Evolutionary conservation across 73 alveolate species (phyloP).

Genomic region (Loxodes magnus): DNA sequence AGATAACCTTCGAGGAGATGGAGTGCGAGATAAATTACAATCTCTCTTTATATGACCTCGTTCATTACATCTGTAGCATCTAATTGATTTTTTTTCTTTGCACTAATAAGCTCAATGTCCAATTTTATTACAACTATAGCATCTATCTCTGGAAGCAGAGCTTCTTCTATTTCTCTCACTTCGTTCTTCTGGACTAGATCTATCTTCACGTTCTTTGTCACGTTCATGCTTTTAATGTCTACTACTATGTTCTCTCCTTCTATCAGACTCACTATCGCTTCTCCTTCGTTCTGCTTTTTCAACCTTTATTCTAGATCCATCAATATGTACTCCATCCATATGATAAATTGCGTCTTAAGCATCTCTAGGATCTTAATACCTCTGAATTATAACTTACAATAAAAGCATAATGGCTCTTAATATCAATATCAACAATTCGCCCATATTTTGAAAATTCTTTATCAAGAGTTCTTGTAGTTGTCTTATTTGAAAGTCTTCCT

Average conservation of each 20-base stretch:
- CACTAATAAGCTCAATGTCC: constrained; percentile 87
- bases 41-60: constrained; percentile 30
- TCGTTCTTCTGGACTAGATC: too few relatives aligned
- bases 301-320: constrained; percentile 24
- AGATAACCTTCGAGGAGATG: too few relatives aligned
- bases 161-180: too few relatives aligned
- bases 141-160: constrained; percentile 42
- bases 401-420: constrained; percentile 30
- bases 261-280: too few relatives aligned
- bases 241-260: too few relatives aligned
- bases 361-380: constrained; percentile 36
- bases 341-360: constrained; percentile 38
- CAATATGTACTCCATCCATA: constrained; percentile 29
- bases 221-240: too few relatives aligned
- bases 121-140: constrained; percentile 59
- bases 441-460: constrained; percentile 28
- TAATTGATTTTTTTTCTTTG: constrained; percentile 31
- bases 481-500: constrained; percentile 20
- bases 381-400: constrained; percentile 29
- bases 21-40: constrained; percentile 24
- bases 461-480: constrained; percentile 24
- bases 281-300: constrained; percentile 25
- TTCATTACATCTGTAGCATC: constrained; percentile 29
- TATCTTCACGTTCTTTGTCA: too few relatives aligned
- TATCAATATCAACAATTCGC: constrained; percentile 20